Evolutionary conservation across 345 rosid genomes (phyloP), one percentile per base, ranked within the genome.

Genomic region (Stellera chamaejasme): DNA sequence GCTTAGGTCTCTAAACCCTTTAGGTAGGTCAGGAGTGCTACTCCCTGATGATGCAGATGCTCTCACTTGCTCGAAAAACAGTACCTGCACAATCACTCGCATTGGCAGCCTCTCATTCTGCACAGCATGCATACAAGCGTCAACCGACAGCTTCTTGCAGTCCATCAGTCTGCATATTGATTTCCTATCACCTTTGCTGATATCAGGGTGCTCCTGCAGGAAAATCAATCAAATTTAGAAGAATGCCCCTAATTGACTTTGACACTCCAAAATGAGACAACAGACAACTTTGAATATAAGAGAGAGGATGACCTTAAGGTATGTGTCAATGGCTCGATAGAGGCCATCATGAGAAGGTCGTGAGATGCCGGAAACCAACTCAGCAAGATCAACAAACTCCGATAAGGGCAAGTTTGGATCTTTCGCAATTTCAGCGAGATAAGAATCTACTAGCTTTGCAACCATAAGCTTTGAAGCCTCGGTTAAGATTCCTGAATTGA

Each of bases 391-490:
- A 3, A 84, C 62, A 66, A 90, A 90, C 71, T 71, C 77, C 4
- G 57, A 68, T 12, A 72, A 49, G 23, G 85, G 77, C 58, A 90
- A 70, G 58, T 76, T 78, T 44, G 69, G 82, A 72, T 90, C 95
- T 70, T 80, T 90, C 0, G 92, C 82, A 50, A 84, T 75, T 69
- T 90, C 97, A 54, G 84, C 62, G 16, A 90, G 90, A 77, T 86
- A 90, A 9, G 80, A 77, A 66, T 90, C 95, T 11, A 86, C 74
- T 19, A 82, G 64, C 75, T 86, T 86, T 13, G 69, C 97, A 59
- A 86, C 95, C 84, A 86, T 86, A 26, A 86, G 82, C 79, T 86
- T 90, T 14, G 92, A 80, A 59, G 95, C 92, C 66, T 82, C 88
- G 1, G 97, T 82, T 48, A 90, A 62, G 49, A 90, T 82, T 66